Evolutionary conservation across 768 basidiomycete species (phyloP), one percentile per base, ranked within the genome.

Genomic region (Suillus occidentalis): DNA sequence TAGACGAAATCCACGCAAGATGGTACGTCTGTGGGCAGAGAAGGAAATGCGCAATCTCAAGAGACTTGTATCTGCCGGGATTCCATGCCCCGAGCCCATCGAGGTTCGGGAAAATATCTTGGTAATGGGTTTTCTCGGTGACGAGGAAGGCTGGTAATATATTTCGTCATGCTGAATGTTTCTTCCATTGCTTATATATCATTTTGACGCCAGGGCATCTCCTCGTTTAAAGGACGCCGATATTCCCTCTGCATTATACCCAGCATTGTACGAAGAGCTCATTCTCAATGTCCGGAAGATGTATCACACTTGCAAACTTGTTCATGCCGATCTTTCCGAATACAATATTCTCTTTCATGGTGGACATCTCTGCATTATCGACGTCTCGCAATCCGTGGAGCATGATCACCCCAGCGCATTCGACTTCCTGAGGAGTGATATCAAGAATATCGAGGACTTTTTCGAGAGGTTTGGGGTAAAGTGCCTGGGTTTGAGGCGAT

Each of bases 21-120:
- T 99, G 97, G 96, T 99, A 22, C 85, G 95, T 18, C 77, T 99
- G 4, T 99, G 97, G 97, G 97, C 97, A 2, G 97, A 99, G 78
- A 99, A 99, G 79, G 97, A 99, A 77, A 91, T 98, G 90, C 88
- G 97, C 28, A 99, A 99, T 74, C 79, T 99, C 66, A 90, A 91
- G 73, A 85, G 97, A 39, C 79, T 99, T 55, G 82, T 85, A 10
- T 78, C 88, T n/a, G 93, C 93, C 22, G 95, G 92, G 0, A 86
- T 99, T 60, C 83, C 84, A 55, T 93, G 92, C 66, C 97, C 97
- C 1, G 90, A 92, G 55, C 93, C 95, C 2, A 70, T 96, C 20
- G 97, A 99, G 74, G 95, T 97, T 10, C 85, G 95, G 63, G 95
- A 98, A 76, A 99, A 99, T 73, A 93, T 99, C 9, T 85, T 99